Evolutionary conservation across 2,329 filamentous ascomycete genomes (phyloP), one percentile per base, ranked within the genome.

Genomic region (Fusarium sp.): DNA sequence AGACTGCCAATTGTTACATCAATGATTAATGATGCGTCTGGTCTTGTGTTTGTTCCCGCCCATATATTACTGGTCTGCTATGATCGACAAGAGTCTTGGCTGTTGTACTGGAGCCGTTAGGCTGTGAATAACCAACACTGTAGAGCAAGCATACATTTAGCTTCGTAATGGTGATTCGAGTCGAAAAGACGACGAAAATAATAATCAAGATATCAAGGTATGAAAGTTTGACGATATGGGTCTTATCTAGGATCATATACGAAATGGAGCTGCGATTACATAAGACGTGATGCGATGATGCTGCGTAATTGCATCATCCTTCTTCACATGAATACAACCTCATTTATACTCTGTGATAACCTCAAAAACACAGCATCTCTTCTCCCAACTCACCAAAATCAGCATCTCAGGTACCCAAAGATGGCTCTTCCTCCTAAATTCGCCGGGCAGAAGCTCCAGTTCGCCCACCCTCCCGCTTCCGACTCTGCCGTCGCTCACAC

Each of bases 361-460:
- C 31, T 52, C 45, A 33, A 56, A 17, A 60, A 28, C 18, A 26
- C 22, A 39, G 4, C 14, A 55, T 28, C 20, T 41, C 24, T 18
- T 14, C 14, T 12, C 14, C 2, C 13, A 35, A 22, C 26, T 55
- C 60, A 31, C n/a, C 20, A n/a, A 24, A 44, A 31, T 20, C 26
- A 22, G 18, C 35, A 7, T 18, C 28, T 22, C 6, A 36, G 8
- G 28, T 31, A 33, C 58, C 17, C 44, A 38, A 60, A 12, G 60
- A 95, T 95, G 93, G 91, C 93, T 36, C 88, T 95, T 77, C 90
- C 92, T 75, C 93, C 93, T 75, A 94, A 92, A 80, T 94, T 94
- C 84, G 91, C 91, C 22, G 93, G 90, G 72, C 92, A 93, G 79
- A 92, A 90, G 81, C 87, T 94, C 56, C 79, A 82, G 74, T 87